Evolutionary conservation across 805 yeast species (phyloP), one percentile per base, ranked within the genome.

Genomic region (Pichia rugopelliculosa): DNA sequence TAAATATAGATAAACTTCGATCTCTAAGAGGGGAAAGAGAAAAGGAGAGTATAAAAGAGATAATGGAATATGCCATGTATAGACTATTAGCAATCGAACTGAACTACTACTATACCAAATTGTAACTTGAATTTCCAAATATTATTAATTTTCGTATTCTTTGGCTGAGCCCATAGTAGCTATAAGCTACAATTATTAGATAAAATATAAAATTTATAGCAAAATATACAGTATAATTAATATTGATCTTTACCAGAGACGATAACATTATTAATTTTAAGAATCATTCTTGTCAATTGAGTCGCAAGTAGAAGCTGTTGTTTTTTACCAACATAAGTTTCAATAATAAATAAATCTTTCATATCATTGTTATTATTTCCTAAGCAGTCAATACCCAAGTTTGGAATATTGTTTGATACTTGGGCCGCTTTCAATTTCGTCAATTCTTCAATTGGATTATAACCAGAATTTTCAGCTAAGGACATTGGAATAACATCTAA

Each of bases 231-330:
- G 41, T 36, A 42, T n/a, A n/a, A n/a, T 45, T 53, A 64, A 30
- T 60, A 62, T 43, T 63, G 62, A 40, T 56, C 62, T 46, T 61
- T 57, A 36, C 67, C 68, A 41, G 66, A 85, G 56, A 91, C 83
- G 60, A 93, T 93, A 50, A 93, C 99, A 66, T 91, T 91, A 68
- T 93, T 95, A 64, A 93, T 93, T 75, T 93, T 93, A 64, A 93
- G 76, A 53, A 93, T 89, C 99, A 93, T 93, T 72, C 99, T 81
- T 48, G 97, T 89, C 65, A 93, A 77, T 71, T 93, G 99, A 13
- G 99, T 93, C 42, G 99, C 99, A 66, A 93, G 76, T 64, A 87
- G 71, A 56, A 93, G 77, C 70, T 93, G 99, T 68, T 93, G 98
- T 67, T 87, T 89, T 75, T 93, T 93, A 61, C 99, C 97, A 58